phyloP scores from a whole-genome alignment of 805 yeast genomes.

The Spathaspora passalidarum region DNA sequence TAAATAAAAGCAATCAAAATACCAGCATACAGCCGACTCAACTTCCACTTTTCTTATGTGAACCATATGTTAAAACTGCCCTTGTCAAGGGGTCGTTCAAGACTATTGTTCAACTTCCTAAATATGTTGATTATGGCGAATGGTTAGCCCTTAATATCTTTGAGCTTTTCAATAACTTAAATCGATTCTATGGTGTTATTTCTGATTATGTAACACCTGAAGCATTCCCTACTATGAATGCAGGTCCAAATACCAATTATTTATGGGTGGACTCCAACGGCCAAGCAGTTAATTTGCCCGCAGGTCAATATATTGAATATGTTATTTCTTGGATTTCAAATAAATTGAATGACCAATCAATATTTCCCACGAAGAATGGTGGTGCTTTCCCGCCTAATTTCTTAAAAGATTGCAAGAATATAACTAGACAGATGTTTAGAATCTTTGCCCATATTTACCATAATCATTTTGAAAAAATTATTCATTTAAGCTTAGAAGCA shows the following conservation, averaged over 20 bases:
- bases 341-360: slow-evolving; percentile 82
- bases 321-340: slow-evolving; percentile 87
- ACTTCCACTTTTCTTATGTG: slow-evolving; percentile 73
- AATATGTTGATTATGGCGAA: slow-evolving; percentile 90
- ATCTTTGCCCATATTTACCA: slow-evolving; percentile 94
- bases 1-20: not conserved
- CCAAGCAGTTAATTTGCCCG: slow-evolving; percentile 83
- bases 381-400: slow-evolving; percentile 87
- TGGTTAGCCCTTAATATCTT: slow-evolving; percentile 94
- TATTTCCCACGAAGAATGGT: slow-evolving; percentile 90
- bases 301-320: slow-evolving; percentile 87
- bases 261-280: slow-evolving; percentile 81
- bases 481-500: slow-evolving; percentile 91
- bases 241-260: slow-evolving; percentile 90
- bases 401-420: slow-evolving; percentile 77
- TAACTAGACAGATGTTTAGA: slow-evolving; percentile 88
- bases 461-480: slow-evolving; percentile 89
- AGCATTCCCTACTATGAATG: slow-evolving; percentile 89
- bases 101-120: slow-evolving; percentile 92
- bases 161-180: slow-evolving; percentile 81
- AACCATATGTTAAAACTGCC: slow-evolving; percentile 92
- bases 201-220: slow-evolving; percentile 90
- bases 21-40: slow-evolving; percentile 10
- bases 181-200: slow-evolving; percentile 87
- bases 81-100: slow-evolving; percentile 94